phyloP scores from a whole-genome alignment of 2,329 filamentous ascomycete species.

The Phaeophleospora eucalypticola region DNA sequence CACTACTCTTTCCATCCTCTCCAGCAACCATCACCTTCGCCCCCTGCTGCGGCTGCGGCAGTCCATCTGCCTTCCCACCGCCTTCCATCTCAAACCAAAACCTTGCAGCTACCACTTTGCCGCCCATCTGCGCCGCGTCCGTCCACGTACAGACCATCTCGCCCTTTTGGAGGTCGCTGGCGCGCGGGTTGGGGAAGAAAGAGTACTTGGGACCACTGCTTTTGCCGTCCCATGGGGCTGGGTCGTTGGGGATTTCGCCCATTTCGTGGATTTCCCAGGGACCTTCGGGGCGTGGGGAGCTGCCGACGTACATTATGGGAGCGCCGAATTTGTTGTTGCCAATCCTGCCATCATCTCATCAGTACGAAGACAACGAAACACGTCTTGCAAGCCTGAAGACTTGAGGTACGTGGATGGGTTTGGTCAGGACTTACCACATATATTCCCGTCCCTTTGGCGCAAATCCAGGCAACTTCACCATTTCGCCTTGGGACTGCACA shows the following conservation, averaged over 20 bases:
- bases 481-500: constrained; percentile 2
- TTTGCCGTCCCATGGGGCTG: constrained; percentile 3
- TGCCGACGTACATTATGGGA: constrained; percentile 1
- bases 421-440: no score
- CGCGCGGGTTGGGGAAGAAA: constrained; percentile 5
- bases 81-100: constrained; percentile 7
- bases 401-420: no score
- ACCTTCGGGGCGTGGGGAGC: neutral
- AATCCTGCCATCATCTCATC: no score
- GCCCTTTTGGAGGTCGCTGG: constrained; percentile 3
- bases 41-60: neutral
- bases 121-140: constrained; percentile 4
- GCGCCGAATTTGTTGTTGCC: constrained; percentile 7
- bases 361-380: no score
- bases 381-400: no score
- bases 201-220: constrained; percentile 6
- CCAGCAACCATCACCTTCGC: neutral
- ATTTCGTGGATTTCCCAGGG: constrained; percentile 8
- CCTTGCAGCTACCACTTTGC: constrained; percentile 6
- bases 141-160: constrained; percentile 10
- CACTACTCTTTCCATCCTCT: neutral
- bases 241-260: constrained; percentile 5
- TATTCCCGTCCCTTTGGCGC: constrained; percentile 5
- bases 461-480: constrained; percentile 1
- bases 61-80: constrained; percentile 1